These are phyloP conservation scores for Carex arenaria DNA, from an alignment of 202 grass and related monocot genomes.

Conservation along the genomic window DNA sequence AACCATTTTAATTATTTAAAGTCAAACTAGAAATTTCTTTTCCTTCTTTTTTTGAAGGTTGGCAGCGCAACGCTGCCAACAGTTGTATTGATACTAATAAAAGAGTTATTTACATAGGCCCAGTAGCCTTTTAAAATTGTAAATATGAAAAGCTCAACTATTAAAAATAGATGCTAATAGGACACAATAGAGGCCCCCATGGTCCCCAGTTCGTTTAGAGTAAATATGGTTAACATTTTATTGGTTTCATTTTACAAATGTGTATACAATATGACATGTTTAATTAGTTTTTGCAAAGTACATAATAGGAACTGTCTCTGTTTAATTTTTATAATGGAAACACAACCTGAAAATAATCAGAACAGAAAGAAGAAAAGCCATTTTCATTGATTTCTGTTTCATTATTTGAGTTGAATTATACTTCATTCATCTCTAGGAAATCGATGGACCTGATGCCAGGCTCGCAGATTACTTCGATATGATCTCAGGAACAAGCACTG, in stretches of 20 bases:
- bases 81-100: no score
- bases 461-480: constrained; percentile 62
- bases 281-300: not conserved
- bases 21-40: not conserved
- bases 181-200: no score
- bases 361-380: not conserved
- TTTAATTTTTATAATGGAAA: not conserved
- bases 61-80: no score
- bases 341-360: not conserved
- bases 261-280: not conserved
- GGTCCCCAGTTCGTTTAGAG: no score
- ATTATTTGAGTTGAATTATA: not conserved
- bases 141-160: no score
- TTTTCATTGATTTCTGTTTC: not conserved
- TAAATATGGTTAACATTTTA: not conserved
- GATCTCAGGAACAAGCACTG: constrained; percentile 69
- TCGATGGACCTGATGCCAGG: constrained; percentile 50
- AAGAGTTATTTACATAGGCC: no score
- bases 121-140: no score
- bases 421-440: constrained; percentile 24
- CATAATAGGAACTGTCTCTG: not conserved
- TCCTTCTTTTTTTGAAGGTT: no score
- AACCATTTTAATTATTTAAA: not conserved
- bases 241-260: not conserved
- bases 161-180: no score